Base-by-base conservation (phyloP, 345 rosid genomes). In the Adansonia digitata region DNA sequence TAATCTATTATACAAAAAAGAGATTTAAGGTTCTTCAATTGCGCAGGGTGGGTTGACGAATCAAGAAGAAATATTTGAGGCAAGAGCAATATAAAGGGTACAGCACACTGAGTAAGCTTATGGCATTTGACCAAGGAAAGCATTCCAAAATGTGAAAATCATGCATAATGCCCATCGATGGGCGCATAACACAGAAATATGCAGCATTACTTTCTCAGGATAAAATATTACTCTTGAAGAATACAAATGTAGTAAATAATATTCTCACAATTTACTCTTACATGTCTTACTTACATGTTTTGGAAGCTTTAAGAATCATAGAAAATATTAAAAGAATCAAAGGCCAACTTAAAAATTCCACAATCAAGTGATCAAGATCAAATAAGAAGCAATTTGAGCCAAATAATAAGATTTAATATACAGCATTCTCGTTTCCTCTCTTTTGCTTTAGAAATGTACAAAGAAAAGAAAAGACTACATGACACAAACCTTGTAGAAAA, bases 401-500 rank as follows among this genome's bases (percentile, higher is more conserved):
- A 15, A 64, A 64, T 39, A 39, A 39, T 42, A 11, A 42, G 27
- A 43, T 26, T 7, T 20, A 43, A 35, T 40, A 43, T 6, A 22
- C 6, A 24, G 26, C n/a, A 51, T 5, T 55, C 60, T 55, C 13
- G 60, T 10, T 55, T 22, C 60, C 22, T 71, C 42, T 52, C 59
- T 69, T n/a, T 31, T 48, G 24, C 40, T 27, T 29, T 52, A 71
- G 10, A 52, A 42, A 45, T 9, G 37, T 4, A 74, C 24, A 43
- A 29, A 45, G 29, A 4, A 43, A 45, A 60, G 27, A 45, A 45
- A 62, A 17, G 68, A 8, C n/a, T 43, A 22, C 1, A 29, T 10
- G 69, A 22, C 15, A 46, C 10, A 74, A 48, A 74, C 77, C 77
- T 74, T 62, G 70, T 48, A 20, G 61, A 74, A 74, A 35, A 74